These are phyloP conservation scores for Jasminum sambac DNA, from an alignment of 257 asterid genomes.

Conservation along the genomic window DNA sequence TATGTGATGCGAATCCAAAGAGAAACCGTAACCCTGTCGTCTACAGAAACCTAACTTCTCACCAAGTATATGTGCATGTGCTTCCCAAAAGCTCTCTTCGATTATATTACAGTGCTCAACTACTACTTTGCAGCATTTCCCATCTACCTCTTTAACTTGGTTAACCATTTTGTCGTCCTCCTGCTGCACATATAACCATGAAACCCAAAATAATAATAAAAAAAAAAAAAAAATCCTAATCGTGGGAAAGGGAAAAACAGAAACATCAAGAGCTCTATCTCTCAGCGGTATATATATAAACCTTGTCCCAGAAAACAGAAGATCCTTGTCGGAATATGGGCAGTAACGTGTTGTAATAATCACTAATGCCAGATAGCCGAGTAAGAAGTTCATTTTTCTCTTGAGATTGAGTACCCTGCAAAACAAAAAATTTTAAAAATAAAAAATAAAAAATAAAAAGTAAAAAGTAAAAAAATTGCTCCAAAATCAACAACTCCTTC, in stretches of 20 bases:
- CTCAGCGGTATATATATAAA: slow-evolving; percentile 5
- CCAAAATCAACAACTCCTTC: background rate
- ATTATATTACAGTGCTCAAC: slow-evolving; percentile 64
- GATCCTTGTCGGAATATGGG: slow-evolving; percentile 78
- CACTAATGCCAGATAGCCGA: slow-evolving; percentile 41
- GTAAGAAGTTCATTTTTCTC: slow-evolving; percentile 70
- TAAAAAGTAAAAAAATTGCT: too few species aligned
- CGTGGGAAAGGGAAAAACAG: too few species aligned
- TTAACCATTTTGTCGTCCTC: slow-evolving; percentile 35
- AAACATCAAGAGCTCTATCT: background rate
- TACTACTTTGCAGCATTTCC: slow-evolving; percentile 47
- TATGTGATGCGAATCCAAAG: background rate
- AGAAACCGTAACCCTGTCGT: slow-evolving; percentile 4
- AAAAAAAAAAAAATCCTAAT: background rate
- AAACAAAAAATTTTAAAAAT: slow-evolving; percentile 25
- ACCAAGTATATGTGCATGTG: slow-evolving; percentile 63
- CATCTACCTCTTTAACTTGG: slow-evolving; percentile 31
- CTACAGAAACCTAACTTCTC: slow-evolving; percentile 25
- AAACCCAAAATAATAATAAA: background rate
- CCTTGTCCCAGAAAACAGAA: slow-evolving; percentile 72
- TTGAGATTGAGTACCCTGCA: slow-evolving; percentile 80
- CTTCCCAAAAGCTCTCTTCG: slow-evolving; percentile 63
- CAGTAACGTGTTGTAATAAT: slow-evolving; percentile 58
- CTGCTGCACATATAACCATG: slow-evolving; percentile 29
- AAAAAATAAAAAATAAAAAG: too few species aligned